Base-by-base conservation (phyloP, 352 stramenopile genomes). In the Globisporangium perplexum region DNA sequence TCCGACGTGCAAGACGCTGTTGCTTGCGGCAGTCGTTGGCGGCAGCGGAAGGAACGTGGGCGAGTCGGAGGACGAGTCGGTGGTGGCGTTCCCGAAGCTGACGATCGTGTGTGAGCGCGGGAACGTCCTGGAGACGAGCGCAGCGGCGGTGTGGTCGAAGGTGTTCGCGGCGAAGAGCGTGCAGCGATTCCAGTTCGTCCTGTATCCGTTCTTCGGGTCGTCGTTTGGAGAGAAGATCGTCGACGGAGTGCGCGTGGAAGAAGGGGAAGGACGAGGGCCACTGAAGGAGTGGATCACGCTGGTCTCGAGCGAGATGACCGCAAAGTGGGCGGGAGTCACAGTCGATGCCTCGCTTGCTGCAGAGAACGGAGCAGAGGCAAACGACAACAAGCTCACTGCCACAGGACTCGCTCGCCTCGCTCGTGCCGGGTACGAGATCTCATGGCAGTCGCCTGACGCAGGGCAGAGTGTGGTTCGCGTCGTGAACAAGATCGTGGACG, bases 281-380 rank as follows among this genome's bases (percentile, higher is more conserved):
- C 43, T 91, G 14, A 91, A 88, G 46, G 81, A 91, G 60, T 91
- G 81, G 81, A 80, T 87, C 53, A 50, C 55, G 10, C 52, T 91
- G 0, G 44, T 91, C 1, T 64, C 66, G 14, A 44, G 17, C 2
- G 62, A 75, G 6, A 49, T 88, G 41, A 43, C 55, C 4, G 69
- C 73, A 22, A 84, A 77, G 50, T 88, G 76, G 79, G 65, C 60
- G 14, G 46, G 57, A 26, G 35, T 87, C 36, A 2, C 52, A 1
- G 26, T 75, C 2, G 51, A 69, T 10, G 1, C 36, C 0, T 54
- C 61, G 1, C 33, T 47, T 11, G 55, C 58, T 26, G 62, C 60
- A 7, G 60, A 55, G 12, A 60, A 62, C 15, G 50, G 62, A 1
- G 65, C 76, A 33, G 66, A 69, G 55, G 73, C 58, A 17, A 81